Percentiles rank a stretch among this genome's conserved stretches.
Conservation (phyloP, 148 eudicot genomes). For the Beta vulgaris region DNA sequence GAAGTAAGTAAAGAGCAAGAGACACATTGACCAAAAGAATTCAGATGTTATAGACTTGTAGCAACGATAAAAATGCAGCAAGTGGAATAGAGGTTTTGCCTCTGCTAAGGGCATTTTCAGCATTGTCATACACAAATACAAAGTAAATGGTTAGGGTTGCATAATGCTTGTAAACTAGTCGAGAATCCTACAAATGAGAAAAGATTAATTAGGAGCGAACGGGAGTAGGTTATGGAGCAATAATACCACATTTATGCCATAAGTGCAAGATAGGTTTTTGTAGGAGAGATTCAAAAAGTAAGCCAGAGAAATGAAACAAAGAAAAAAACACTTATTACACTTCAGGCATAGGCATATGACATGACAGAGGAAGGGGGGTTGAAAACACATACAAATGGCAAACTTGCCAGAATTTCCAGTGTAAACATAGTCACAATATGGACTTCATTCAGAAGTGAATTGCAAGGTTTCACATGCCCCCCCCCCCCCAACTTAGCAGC, state of each 20-base stretch:
- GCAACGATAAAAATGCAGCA: background rate
- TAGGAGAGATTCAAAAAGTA: too few species aligned
- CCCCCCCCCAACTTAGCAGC: too few species aligned
- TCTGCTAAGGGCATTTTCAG: constrained; percentile 43
- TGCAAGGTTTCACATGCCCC: too few species aligned
- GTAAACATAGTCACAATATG: too few species aligned
- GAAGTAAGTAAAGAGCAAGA: background rate
- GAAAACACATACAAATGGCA: too few species aligned
- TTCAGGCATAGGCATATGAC: background rate
- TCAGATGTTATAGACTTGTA: too few species aligned
- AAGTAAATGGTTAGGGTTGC: constrained; percentile 93
- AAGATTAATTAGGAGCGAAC: background rate
- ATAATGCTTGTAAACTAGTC: constrained; percentile 80
- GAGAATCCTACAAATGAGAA: constrained; percentile 61
- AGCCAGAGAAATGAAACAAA: too few species aligned
- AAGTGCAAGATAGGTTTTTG: background rate
- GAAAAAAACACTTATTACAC: background rate
- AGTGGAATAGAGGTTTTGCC: background rate
- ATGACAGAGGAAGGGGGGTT: background rate
- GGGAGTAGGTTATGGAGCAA: background rate
- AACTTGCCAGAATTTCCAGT: background rate
- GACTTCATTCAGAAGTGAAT: too few species aligned
- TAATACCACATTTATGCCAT: background rate
- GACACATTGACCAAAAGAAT: background rate
- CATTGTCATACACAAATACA: constrained; percentile 71